These are phyloP conservation scores for Tetradesmus obliquus DNA, from an alignment of 139 green algal genomes.

Conservation along the genomic window DNA sequence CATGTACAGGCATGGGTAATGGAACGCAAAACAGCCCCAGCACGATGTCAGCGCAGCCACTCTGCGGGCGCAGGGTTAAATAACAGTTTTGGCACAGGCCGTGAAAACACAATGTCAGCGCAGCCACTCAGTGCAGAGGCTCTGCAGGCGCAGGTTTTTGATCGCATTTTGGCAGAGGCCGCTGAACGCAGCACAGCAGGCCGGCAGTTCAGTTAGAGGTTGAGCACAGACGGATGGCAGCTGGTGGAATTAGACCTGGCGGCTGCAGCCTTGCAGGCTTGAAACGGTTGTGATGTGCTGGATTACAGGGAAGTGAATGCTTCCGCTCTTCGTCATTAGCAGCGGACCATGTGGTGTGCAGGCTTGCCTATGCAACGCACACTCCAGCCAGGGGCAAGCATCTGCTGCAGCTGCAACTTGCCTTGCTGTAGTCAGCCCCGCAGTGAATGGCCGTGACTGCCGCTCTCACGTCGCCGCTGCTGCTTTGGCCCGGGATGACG, in stretches of 20 bases:
- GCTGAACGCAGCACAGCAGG: too few relatives aligned
- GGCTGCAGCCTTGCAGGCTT: too few relatives aligned
- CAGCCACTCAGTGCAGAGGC: too few relatives aligned
- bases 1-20: not conserved
- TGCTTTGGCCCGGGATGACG: slow-evolving; percentile 53
- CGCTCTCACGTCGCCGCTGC: slow-evolving; percentile 56
- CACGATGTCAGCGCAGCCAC: not conserved
- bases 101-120: too few relatives aligned
- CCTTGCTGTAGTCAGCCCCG: slow-evolving; percentile 79
- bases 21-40: not conserved
- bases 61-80: not conserved
- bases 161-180: too few relatives aligned
- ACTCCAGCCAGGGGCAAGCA: not conserved
- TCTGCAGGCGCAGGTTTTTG: too few relatives aligned
- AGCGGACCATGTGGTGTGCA: not conserved
- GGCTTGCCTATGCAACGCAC: not conserved
- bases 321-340: not conserved
- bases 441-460: slow-evolving; percentile 58
- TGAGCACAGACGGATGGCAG: too few relatives aligned
- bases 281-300: too few relatives aligned
- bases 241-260: too few relatives aligned
- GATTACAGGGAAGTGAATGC: slow-evolving; percentile 46
- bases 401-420: not conserved
- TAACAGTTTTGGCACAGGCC: too few relatives aligned
- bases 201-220: too few relatives aligned